A percentile compares a stretch with the other conserved stretches of the same genome.
Conservation (phyloP, 352 stramenopile species). For the Aphanomyces euteiches region DNA sequence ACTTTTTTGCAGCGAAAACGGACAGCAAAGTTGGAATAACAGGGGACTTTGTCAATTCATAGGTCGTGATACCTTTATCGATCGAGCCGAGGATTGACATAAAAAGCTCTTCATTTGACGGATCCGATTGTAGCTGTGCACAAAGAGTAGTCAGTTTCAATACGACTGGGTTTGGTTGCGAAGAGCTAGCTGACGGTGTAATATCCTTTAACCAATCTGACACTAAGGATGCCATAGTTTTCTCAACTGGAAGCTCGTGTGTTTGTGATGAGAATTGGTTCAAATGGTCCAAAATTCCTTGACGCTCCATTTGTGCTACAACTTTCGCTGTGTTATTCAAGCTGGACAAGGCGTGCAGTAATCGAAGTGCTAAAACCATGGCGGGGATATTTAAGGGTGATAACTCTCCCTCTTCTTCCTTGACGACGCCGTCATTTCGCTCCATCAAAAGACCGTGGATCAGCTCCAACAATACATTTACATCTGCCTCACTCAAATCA, state of each 20-base stretch:
- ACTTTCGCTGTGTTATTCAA: conserved; percentile 52
- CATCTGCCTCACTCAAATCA: neutral
- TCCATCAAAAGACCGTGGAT: conserved; percentile 24
- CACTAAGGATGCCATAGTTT: neutral
- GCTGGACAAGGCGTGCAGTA: conserved; percentile 62
- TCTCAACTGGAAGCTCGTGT: neutral
- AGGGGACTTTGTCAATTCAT: conserved; percentile 81
- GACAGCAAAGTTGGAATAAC: conserved; percentile 59
- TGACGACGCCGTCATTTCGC: conserved; percentile 9
- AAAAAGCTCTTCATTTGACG: neutral
- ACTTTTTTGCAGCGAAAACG: conserved; percentile 41
- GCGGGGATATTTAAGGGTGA: conserved; percentile 48
- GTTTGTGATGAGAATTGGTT: conserved; percentile 26
- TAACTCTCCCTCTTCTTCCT: conserved; percentile 21
- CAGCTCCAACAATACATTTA: neutral
- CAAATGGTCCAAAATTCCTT: conserved; percentile 73
- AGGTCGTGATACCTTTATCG: conserved; percentile 52
- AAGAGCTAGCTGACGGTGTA: neutral
- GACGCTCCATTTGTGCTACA: conserved; percentile 77
- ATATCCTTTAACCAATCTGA: conserved; percentile 4
- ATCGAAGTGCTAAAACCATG: conserved; percentile 67
- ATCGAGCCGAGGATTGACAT: neutral
- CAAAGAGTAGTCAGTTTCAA: neutral
- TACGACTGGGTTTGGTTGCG: neutral
- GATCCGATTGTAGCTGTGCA: neutral